Base-by-base conservation (phyloP, 164 flowering plant species). In the Magnolia sinica region DNA sequence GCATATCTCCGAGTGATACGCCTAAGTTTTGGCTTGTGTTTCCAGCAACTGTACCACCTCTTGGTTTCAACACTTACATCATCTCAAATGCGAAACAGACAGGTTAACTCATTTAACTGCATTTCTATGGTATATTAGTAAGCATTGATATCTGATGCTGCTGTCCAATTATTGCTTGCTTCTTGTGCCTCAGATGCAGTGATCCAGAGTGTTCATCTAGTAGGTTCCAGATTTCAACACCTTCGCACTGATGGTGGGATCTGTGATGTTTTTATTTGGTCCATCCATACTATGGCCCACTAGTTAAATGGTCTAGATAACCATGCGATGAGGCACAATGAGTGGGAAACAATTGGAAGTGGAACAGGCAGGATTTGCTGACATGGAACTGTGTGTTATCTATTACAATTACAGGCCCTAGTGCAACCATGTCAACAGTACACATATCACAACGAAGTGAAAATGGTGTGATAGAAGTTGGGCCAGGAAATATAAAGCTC, bases 1-100 rank as follows among this genome's bases (percentile, higher is more conserved):
- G 91, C 73, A 80, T 68, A 78, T 80, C 83, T 13, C 84, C 92
- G 68, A 61, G 80, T 64, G 80, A 64, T 68, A 67, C 87, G n/a
- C 90, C 92, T 4, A 90, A 87, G 76, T 92, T 85, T 84, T 91
- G 91, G 98, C 91, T 95, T 72, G 95, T 88, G 49, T 92, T 93
- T 85, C 19, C 83, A 24, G 98, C 86, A 50, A 79, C 94, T 81
- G 92, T 89, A 55, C 97, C 96, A 50, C 97, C 98, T 52, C 91
- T 95, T 80, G 99, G 98, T 81, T 93, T 88, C 88, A 92, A 84
- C 83, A 90, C 96, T 23, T 93, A 92, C 76, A 66, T 73, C 59
- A 79, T 95, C 70, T 87, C 95, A 20, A 78, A 65, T 71, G 82
- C 86, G n/a, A 85, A 87, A 81, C 29, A 65, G 16, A 51, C 86